Evolutionary conservation across 257 asterid species (phyloP), one percentile per base, ranked within the genome.

Genomic region (Thymus quinquecostatus): DNA sequence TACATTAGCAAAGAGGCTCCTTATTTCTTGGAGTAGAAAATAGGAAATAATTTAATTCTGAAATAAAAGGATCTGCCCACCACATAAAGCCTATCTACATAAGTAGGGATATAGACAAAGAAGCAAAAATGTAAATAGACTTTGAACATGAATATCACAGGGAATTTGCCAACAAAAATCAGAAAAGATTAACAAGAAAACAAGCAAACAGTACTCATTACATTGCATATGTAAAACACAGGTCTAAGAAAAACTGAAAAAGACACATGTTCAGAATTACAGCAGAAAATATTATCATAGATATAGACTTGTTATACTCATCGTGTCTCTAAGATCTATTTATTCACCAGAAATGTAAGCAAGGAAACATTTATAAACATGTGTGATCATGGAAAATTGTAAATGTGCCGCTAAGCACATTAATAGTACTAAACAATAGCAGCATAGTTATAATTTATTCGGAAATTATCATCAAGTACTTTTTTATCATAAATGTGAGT

Each of bases 351-450:
- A 66, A 49, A 30, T 9, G 6, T 2, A 56, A 55, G 64, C n/a
- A 6, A 32, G 66, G 61, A 60, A 48, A 57, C 56, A 38, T 48
- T 49, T 14, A 5, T 49, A 45, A 38, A 38, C 41, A 7, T 38
- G 40, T 36, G 32, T 38, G 12, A 51, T 53, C 30, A 8, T 53
- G 41, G 41, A 38, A 38, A 4, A 38, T 38, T 38, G 6, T 38
- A 1, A 38, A 38, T 38, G 45, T 58, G 45, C 58, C 58, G n/a
- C 5, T 2, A 13, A 33, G 72, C 38, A 7, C 32, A 66, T 32
- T 62, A 54, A 51, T 29, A 62, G 10, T 33, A 49, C 43, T 71
- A 48, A 38, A 60, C 27, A 60, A 33, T 10, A 53, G 64, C 38
- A 12, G 47, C 40, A 10, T 53, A 38, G 11, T 55, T n/a, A 21